These are phyloP conservation scores for Geranium incanum DNA, from an alignment of 441 rosid genomes.

Conservation along the genomic window DNA sequence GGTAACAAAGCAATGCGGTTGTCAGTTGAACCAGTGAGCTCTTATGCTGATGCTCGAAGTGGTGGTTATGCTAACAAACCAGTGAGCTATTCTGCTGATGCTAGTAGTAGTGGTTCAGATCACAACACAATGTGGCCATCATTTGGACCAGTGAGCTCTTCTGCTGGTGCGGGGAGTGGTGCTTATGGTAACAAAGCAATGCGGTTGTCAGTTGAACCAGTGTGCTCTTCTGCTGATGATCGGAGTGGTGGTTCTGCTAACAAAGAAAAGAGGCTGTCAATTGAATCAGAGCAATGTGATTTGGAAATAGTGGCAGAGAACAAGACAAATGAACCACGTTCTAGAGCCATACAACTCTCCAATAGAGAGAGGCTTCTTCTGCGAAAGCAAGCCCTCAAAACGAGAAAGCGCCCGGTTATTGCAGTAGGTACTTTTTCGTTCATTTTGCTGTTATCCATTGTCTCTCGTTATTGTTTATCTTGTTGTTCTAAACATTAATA, in stretches of 20 bases:
- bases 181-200: background rate
- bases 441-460: background rate
- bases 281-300: conserved; percentile 21
- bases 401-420: conserved; percentile 60
- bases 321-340: conserved; percentile 25
- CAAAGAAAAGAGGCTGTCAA: conserved; percentile 21
- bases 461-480: background rate
- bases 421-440: conserved; percentile 47
- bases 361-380: conserved; percentile 72
- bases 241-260: conserved; percentile 17
- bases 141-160: conserved; percentile 25
- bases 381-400: conserved; percentile 60
- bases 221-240: conserved; percentile 14
- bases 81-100: conserved; percentile 15
- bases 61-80: conserved; percentile 5
- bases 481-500: conserved; percentile 1
- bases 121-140: background rate
- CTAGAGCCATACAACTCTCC: conserved; percentile 40
- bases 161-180: conserved; percentile 16
- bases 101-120: conserved; percentile 11
- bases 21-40: conserved; percentile 27
- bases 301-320: conserved; percentile 20
- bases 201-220: conserved; percentile 27
- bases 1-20: background rate
- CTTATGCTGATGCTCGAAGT: conserved; percentile 17